Percentiles rank a stretch among this genome's conserved stretches.
Conservation (phyloP, 164 flowering plant species). For the Berberis vulgaris region DNA sequence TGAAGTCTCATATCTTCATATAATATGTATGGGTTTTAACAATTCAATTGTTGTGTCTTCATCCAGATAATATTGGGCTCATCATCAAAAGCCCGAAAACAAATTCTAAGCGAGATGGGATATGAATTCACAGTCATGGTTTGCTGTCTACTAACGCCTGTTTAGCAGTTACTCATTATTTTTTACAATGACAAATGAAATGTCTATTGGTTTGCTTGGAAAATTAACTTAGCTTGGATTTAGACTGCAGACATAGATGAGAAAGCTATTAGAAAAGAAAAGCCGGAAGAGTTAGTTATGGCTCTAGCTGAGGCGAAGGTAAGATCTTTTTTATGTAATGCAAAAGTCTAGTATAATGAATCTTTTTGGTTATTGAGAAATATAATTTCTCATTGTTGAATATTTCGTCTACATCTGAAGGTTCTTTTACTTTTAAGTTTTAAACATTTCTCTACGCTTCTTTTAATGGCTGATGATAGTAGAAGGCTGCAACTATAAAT, state of each 20-base stretch:
- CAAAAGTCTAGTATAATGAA: too few species aligned
- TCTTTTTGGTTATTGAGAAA: too few species aligned
- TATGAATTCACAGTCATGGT: slow-evolving; percentile 73
- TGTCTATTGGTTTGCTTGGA: not conserved
- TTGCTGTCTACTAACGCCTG: not conserved
- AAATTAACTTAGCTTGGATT: slow-evolving; percentile 6
- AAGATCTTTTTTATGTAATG: not conserved
- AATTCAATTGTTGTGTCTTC: not conserved
- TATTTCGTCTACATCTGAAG: too few species aligned
- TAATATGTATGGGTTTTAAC: not conserved
- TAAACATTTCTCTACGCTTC: too few species aligned
- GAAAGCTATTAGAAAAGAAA: slow-evolving; percentile 62
- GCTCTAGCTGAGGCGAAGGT: slow-evolving; percentile 94
- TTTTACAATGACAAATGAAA: too few species aligned
- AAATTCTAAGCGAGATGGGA: slow-evolving; percentile 82
- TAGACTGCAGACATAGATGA: slow-evolving; percentile 97
- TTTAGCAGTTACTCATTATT: not conserved
- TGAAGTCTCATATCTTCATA: too few species aligned
- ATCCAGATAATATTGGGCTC: slow-evolving; percentile 89
- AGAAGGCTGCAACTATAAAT: too few species aligned
- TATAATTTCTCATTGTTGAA: too few species aligned
- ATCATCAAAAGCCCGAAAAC: slow-evolving; percentile 57
- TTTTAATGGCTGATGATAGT: too few species aligned
- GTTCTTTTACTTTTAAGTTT: too few species aligned
- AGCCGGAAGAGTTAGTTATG: slow-evolving; percentile 88